These are phyloP conservation scores for Colletotrichum destructivum DNA, from an alignment of 2,329 filamentous ascomycete genomes.

Conservation along the genomic window DNA sequence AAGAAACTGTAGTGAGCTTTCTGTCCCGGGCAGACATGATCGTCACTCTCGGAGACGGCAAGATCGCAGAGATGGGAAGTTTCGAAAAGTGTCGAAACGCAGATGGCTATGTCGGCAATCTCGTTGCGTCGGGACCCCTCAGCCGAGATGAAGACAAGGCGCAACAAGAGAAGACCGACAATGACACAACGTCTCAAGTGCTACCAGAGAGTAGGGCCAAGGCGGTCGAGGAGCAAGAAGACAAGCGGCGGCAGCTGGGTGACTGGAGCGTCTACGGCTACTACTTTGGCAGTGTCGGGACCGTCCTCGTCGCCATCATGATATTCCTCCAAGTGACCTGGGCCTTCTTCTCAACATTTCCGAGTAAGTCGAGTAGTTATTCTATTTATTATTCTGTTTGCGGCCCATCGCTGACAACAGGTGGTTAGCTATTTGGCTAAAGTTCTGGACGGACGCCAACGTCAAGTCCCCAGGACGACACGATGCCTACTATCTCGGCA, in stretches of 20 bases:
- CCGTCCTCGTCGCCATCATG: conserved; percentile 38
- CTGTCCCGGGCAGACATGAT: conserved; percentile 55
- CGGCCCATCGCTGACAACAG: neutral
- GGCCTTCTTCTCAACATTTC: conserved; percentile 46
- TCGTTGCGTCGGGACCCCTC: conserved; percentile 38
- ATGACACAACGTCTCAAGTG: neutral
- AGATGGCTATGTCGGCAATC: conserved; percentile 52
- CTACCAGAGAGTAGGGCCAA: neutral
- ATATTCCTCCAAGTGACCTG: conserved; percentile 42
- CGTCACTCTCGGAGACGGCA: conserved; percentile 51
- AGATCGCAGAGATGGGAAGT: conserved; percentile 52
- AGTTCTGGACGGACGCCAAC: conserved; percentile 49
- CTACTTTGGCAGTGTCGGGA: conserved; percentile 44
- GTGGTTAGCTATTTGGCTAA: conserved; percentile 48
- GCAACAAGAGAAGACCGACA: neutral
- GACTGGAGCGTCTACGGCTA: conserved; percentile 50
- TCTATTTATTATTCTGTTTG: no score
- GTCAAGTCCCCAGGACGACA: conserved; percentile 23
- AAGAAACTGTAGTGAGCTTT: conserved; percentile 24
- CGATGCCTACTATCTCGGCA: conserved; percentile 45
- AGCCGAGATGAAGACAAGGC: no score
- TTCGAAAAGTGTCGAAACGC: conserved; percentile 51
- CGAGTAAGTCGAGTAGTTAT: conserved; percentile 21
- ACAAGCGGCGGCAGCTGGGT: conserved; percentile 46
- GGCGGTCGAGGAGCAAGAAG: conserved; percentile 11